Conservation (phyloP, 257 asterid species). For the Perilla frutescens region DNA sequence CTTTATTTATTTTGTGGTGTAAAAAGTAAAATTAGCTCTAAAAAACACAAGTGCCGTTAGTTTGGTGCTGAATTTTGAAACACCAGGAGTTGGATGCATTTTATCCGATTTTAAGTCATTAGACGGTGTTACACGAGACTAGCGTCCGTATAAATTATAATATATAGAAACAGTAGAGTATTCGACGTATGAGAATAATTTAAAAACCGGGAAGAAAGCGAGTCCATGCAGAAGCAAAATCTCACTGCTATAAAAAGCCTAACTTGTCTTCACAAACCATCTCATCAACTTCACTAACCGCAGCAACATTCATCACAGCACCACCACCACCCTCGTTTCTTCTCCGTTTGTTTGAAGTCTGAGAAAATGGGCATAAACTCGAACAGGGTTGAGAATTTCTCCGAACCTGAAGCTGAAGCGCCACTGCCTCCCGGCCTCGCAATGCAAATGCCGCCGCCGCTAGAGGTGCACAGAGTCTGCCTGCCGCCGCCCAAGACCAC, state of each 20-base stretch:
- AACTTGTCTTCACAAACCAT: background rate
- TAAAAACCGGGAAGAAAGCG: background rate
- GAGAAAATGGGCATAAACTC: constrained; percentile 55
- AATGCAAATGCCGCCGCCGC: constrained; percentile 35
- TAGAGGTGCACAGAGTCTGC: constrained; percentile 65
- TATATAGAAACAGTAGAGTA: no score
- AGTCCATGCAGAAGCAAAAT: constrained; percentile 34
- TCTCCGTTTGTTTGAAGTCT: background rate
- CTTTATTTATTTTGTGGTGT: no score
- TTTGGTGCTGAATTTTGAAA: no score
- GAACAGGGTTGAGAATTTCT: constrained; percentile 58
- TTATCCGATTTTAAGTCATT: no score
- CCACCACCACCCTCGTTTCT: background rate
- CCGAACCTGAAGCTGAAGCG: constrained; percentile 38
- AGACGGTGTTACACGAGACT: no score
- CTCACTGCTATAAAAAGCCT: constrained; percentile 38
- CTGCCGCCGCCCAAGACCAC: constrained; percentile 76
- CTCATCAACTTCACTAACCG: constrained; percentile 2
- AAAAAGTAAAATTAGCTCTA: no score
- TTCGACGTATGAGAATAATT: background rate
- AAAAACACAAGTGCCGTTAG: no score
- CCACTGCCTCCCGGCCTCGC: constrained; percentile 31
- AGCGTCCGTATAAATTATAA: no score
- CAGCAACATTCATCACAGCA: constrained; percentile 26
- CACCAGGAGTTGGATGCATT: no score